phyloP scores from a whole-genome alignment of 2,329 filamentous ascomycete genomes.

The Cordyceps pruinosa region DNA sequence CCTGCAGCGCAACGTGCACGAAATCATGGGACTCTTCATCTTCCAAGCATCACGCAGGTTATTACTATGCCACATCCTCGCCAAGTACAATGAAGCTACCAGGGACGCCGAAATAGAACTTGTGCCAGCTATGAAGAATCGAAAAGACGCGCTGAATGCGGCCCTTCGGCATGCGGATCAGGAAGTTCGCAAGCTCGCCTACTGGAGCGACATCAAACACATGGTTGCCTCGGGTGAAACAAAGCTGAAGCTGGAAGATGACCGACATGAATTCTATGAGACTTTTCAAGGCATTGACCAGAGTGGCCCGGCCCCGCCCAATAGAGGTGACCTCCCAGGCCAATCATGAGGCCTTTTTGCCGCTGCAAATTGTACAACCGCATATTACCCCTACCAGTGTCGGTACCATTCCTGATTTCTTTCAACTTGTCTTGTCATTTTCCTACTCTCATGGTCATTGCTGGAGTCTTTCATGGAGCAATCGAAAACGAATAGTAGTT shows the following conservation, averaged over 20 bases:
- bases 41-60: constrained; percentile 83
- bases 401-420: background rate
- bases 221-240: constrained; percentile 52
- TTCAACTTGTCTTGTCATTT: background rate
- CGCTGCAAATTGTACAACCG: background rate
- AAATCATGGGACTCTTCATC: constrained; percentile 79
- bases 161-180: constrained; percentile 71
- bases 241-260: constrained; percentile 34
- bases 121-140: constrained; percentile 19
- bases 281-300: constrained; percentile 47
- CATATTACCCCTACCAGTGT: background rate
- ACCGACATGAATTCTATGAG: constrained; percentile 28
- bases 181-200: constrained; percentile 74
- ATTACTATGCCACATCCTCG: constrained; percentile 18
- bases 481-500: background rate
- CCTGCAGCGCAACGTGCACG: constrained; percentile 69
- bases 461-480: background rate
- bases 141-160: constrained; percentile 62
- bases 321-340: constrained; percentile 20
- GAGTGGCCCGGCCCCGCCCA: constrained; percentile 40
- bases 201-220: constrained; percentile 77
- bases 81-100: constrained; percentile 10
- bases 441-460: background rate
- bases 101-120: background rate
- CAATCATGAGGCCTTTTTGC: background rate